These are phyloP conservation scores for rapeseed (Brassica napus) DNA, from an alignment of 345 rosid genomes.

Conservation along the genomic window DNA sequence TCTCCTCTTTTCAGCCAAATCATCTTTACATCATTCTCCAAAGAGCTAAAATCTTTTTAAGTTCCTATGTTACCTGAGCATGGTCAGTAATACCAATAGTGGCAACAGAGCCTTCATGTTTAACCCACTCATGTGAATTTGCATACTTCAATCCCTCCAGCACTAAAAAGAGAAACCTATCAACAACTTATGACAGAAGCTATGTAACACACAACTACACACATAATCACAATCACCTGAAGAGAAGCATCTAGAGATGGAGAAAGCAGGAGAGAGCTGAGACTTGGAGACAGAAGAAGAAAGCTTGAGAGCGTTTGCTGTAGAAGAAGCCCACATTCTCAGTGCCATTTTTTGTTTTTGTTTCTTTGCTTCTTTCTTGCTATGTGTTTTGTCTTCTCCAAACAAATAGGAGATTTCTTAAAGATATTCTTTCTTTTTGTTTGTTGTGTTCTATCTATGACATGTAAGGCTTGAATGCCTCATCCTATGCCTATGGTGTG, in stretches of 20 bases:
- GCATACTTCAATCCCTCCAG: constrained; percentile 91
- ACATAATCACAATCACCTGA: constrained; percentile 44
- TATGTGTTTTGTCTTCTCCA: constrained; percentile 19
- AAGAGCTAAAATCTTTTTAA: not conserved
- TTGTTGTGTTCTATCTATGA: constrained; percentile 38
- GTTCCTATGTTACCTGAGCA: constrained; percentile 66
- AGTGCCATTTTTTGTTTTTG: constrained; percentile 54
- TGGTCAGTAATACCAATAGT: constrained; percentile 89
- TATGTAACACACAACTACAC: not conserved
- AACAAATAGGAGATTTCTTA: not conserved
- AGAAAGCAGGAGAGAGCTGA: constrained; percentile 48
- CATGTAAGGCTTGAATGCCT: constrained; percentile 77
- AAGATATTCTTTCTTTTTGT: not conserved
- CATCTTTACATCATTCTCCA: not conserved
- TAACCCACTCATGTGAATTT: constrained; percentile 88
- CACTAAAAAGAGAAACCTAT: constrained; percentile 43
- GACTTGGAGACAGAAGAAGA: constrained; percentile 46
- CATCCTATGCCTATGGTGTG: constrained; percentile 50
- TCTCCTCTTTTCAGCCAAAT: not conserved
- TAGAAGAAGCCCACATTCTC: constrained; percentile 88
- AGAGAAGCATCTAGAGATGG: constrained; percentile 84
- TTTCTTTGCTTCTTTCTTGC: constrained; percentile 10
- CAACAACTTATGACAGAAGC: constrained; percentile 22
- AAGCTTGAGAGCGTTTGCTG: constrained; percentile 75
- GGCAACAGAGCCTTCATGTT: constrained; percentile 84